Base-by-base conservation (phyloP, 2,329 filamentous ascomycete species). In the Sarocladiaceae sp. region DNA sequence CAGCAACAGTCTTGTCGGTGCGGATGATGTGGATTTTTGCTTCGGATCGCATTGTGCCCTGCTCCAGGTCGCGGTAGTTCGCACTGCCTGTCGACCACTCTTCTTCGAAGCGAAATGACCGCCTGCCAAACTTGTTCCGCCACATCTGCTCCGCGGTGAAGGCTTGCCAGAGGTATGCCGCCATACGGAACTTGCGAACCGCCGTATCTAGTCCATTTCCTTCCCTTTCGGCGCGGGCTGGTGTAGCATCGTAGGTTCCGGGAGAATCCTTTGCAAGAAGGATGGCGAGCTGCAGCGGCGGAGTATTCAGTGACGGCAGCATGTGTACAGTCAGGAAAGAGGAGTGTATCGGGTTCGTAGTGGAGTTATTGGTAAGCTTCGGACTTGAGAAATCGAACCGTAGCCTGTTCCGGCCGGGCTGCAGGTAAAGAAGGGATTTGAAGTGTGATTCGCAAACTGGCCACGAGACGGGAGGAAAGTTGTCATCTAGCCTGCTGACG, bases 61-160 rank as follows among this genome's bases (percentile, higher is more conserved):
- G 72, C 44, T 82, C 77, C 49, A 74, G 72, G 59, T 97, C 93
- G 31, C 84, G 81, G 53, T 78, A 76, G 48, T 86, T 91, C 47
- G 88, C 73, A 2, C 87, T 86, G 6, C 90, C 90, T 3, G 81
- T 80, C 48, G 86, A 86, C 93, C 93, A 97, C 59, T 95, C 87
- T 63, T 98, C 93, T 55, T 97, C 93, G 50, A 95, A 90, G 33
- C 90, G 78, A 63, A 96, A 97, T 44, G 80, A 83, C 46, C 91
- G 81, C 47, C 91, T 78, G 9, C 90, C 89, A 53, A 97, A 80
- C 48, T 84, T 86, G 60, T 95, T 86, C 50, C 88, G 82, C 61
- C 80, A 85, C 91, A 97, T 97, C 61, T 97, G 90, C 62, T 98
- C 93, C 6, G 88, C 88, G 0, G 91, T 97, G 57, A 95, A 97